phyloP scores from a whole-genome alignment of 208 protist genomes.

The Porcisia deanei region DNA sequence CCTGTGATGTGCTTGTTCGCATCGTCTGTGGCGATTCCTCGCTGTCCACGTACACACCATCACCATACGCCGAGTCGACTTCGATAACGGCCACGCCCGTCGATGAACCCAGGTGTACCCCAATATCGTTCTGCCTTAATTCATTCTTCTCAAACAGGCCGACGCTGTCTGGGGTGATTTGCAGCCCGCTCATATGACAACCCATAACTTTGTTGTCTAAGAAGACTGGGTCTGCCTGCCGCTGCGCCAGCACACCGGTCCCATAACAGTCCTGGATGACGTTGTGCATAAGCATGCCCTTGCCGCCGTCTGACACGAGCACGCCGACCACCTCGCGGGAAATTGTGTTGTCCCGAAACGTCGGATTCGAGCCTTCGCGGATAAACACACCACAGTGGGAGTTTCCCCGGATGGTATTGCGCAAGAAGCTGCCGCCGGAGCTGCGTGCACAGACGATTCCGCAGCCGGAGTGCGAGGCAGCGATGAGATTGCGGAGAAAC shows the following conservation, averaged over 20 bases:
- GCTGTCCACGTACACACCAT: background rate
- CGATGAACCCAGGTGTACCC: slow-evolving; percentile 72
- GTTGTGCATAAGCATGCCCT: slow-evolving; percentile 63
- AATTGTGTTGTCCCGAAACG: slow-evolving; percentile 52
- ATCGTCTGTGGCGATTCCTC: background rate
- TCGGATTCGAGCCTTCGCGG: slow-evolving; percentile 43
- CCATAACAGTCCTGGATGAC: slow-evolving; percentile 58
- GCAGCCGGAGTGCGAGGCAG: slow-evolving; percentile 45
- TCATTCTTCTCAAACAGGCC: slow-evolving; percentile 62
- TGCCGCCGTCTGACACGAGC: slow-evolving; percentile 63
- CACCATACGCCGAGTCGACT: slow-evolving; percentile 46
- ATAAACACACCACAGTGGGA: slow-evolving; percentile 72
- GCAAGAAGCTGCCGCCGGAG: slow-evolving; percentile 43
- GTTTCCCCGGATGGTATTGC: slow-evolving; percentile 76
- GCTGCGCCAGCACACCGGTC: slow-evolving; percentile 67
- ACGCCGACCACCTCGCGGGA: slow-evolving; percentile 64
- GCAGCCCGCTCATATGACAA: slow-evolving; percentile 58
- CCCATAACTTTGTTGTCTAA: slow-evolving; percentile 50
- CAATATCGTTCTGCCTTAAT: slow-evolving; percentile 72
- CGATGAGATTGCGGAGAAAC: slow-evolving; percentile 59
- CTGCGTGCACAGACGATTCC: slow-evolving; percentile 60
- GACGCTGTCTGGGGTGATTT: slow-evolving; percentile 50
- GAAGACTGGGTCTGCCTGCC: slow-evolving; percentile 56
- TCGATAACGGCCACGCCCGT: slow-evolving; percentile 47
- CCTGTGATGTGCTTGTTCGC: background rate